Conservation (phyloP, 805 yeast species). For the Wickerhamomyces rabaulensis region DNA sequence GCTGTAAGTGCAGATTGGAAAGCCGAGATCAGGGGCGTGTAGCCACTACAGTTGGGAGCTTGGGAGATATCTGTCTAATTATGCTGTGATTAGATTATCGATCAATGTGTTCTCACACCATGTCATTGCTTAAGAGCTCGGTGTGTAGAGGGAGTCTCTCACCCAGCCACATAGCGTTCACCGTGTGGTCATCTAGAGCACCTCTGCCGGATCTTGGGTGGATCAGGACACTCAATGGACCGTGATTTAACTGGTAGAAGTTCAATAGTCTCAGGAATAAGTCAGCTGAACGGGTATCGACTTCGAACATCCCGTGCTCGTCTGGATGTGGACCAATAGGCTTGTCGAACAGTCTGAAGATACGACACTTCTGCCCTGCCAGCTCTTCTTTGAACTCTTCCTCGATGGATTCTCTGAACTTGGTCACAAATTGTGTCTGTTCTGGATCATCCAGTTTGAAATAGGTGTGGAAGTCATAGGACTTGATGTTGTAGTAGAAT, state of each 20-base stretch:
- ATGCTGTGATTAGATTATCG: too few relatives aligned
- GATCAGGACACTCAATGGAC: slow-evolving; percentile 44
- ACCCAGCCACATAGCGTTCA: slow-evolving; percentile 55
- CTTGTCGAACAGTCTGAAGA: slow-evolving; percentile 39
- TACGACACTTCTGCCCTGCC: slow-evolving; percentile 33
- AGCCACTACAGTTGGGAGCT: too few relatives aligned
- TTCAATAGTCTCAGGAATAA: slow-evolving; percentile 40
- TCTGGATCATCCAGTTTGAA: slow-evolving; percentile 26
- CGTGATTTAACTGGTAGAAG: slow-evolving; percentile 50
- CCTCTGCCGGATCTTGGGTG: slow-evolving; percentile 45
- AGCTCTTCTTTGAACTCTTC: slow-evolving; percentile 38
- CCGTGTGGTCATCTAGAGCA: slow-evolving; percentile 42
- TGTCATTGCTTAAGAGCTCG: slow-evolving; percentile 1
- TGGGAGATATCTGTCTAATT: background rate
- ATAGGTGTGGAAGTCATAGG: slow-evolving; percentile 55
- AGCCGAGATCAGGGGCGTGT: too few relatives aligned
- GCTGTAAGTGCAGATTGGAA: too few relatives aligned
- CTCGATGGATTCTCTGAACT: slow-evolving; percentile 35
- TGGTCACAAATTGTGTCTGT: slow-evolving; percentile 31
- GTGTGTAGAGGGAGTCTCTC: slow-evolving; percentile 27
- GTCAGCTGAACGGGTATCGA: slow-evolving; percentile 44
- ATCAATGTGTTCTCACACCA: too few relatives aligned
- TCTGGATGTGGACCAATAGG: slow-evolving; percentile 56
- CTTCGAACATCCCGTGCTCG: slow-evolving; percentile 47
- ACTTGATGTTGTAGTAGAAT: slow-evolving; percentile 24